A percentile compares a stretch with the other conserved stretches of the same genome.
Evolutionary conservation across 2,329 filamentous ascomycete genomes (phyloP).

Genomic region (Ascochyta clinopodiicola): DNA sequence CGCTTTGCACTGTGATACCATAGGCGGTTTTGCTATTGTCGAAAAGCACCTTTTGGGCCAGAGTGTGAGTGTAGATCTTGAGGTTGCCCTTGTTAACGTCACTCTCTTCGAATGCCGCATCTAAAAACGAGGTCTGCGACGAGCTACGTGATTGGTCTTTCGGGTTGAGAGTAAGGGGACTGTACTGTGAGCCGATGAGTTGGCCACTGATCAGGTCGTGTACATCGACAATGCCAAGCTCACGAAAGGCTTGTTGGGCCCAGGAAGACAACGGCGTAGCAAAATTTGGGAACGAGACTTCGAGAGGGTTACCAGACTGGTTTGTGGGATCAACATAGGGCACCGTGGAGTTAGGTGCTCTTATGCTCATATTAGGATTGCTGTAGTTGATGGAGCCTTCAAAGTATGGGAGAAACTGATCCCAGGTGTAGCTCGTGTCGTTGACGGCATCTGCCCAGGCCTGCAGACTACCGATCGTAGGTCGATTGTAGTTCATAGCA

Average conservation of each 20-base stretch:
- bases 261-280: constrained; percentile 17
- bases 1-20: no score
- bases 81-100: not conserved
- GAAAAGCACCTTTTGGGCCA: constrained; percentile 47
- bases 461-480: no score
- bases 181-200: constrained; percentile 18
- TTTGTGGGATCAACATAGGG: not conserved
- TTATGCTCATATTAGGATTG: no score
- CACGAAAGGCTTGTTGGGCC: constrained; percentile 16
- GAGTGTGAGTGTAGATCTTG: constrained; percentile 41
- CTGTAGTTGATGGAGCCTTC: no score
- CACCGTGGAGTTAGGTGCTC: not conserved
- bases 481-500: no score
- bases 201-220: constrained; percentile 22
- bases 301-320: constrained; percentile 11
- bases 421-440: no score
- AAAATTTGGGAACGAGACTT: constrained; percentile 28
- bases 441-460: no score
- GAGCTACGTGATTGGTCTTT: constrained; percentile 15
- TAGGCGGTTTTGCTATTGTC: no score
- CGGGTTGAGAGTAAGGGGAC: constrained; percentile 33
- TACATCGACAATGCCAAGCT: constrained; percentile 19
- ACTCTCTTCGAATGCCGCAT: not conserved
- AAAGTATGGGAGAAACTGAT: no score
- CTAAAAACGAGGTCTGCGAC: constrained; percentile 12